phyloP scores from a whole-genome alignment of 23 red algal genomes.

The Gracilaria domingensis region DNA sequence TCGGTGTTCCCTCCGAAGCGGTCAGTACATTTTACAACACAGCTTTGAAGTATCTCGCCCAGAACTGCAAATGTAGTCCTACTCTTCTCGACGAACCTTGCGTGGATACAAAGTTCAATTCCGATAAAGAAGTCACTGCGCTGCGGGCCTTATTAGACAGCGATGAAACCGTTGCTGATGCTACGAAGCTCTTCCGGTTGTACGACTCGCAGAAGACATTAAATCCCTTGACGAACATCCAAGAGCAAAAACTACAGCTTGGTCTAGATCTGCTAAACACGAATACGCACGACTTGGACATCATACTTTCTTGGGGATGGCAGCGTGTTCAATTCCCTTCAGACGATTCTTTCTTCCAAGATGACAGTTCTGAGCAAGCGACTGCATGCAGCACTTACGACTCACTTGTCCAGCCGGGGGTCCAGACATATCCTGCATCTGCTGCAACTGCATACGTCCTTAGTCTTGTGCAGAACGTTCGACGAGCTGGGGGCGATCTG shows the following conservation, averaged over 20 bases:
- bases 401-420: neutral
- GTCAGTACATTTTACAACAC: neutral
- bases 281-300: neutral
- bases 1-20: neutral
- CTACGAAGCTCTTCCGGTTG: slow-evolving; percentile 8
- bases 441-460: slow-evolving; percentile 1
- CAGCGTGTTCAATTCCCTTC: slow-evolving; percentile 4
- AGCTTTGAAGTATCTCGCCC: neutral
- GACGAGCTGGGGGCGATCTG: neutral
- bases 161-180: neutral
- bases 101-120: slow-evolving; percentile 14
- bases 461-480: neutral
- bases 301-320: neutral
- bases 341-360: slow-evolving; percentile 28
- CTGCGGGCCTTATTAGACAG: neutral
- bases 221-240: neutral
- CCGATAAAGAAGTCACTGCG: neutral
- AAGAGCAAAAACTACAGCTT: neutral
- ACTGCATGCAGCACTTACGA: neutral
- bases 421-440: neutral
- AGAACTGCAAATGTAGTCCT: neutral
- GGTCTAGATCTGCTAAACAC: neutral
- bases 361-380: neutral
- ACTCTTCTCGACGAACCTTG: neutral
- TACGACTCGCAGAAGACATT: slow-evolving; percentile 19